Evolutionary conservation across 768 basidiomycete species (phyloP), one percentile per base, ranked within the genome.

Genomic region (Mycena amicta): DNA sequence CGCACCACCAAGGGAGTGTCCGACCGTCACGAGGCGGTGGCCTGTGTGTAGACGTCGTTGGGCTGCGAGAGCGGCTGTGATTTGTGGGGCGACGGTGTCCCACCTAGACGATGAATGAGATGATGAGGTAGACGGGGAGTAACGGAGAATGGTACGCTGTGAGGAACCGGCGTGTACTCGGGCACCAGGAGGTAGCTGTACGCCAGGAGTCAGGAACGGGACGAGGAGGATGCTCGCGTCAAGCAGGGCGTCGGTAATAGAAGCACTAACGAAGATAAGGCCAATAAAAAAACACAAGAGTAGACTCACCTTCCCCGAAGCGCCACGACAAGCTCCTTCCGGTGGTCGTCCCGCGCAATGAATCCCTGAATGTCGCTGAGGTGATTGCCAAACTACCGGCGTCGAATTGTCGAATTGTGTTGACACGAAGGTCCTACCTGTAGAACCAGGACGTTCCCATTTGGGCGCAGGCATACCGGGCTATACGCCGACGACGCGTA

Each of bases 1-100:
- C 1, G 83, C 71, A 5, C 83, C 84, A 11, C 84, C 84, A 11
- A 84, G 68, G 1, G 83, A 85, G 63, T 86, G 84, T 0, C 84
- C 84, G 4, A 74, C 73, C 0, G 78, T 78, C 8, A 80, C 76
- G 29, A 85, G 68, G 1, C 73, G 64, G 60, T 77, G 77, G 1
- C 67, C 74, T 2, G 74, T 70, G 55, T 82, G 70, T 3, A 57
- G 56, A 11, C 65, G 60, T 1, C 81, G 64, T 58, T 82, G 75
- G 6, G 66, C 56, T 4, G 68, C 62, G 3, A 84, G 57, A 23
- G 77, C 68, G 12, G 70, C 56, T 5, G 77, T 66, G 26, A 83
- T 72, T 63, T 78, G 71, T 1, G 73, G 15, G 16, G 75, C 75
- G 50, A 84, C 71, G 2, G 80, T 77, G 55, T 82, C 74, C 83